A percentile compares a stretch with the other conserved stretches of the same genome.
Evolutionary conservation across 805 yeast species (phyloP).

Genomic region (Hemisphaericaspora nanyangensis): DNA sequence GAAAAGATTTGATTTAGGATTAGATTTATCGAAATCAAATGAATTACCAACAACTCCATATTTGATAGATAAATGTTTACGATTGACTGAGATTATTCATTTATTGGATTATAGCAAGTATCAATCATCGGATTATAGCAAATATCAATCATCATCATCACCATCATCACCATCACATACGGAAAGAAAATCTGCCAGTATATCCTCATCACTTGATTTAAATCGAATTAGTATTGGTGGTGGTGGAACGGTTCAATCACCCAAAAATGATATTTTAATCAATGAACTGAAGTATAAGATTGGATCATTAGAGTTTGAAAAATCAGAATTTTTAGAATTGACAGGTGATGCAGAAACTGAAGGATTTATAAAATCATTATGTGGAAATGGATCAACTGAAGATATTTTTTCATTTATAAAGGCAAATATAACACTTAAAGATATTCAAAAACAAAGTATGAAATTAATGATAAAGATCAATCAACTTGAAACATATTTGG

Average conservation of each 20-base stretch:
- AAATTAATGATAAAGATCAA: constrained; percentile 27
- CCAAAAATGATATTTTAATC: constrained; percentile 14
- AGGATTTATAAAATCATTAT: constrained; percentile 48
- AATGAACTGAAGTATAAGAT: constrained; percentile 34
- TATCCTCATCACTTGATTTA: not conserved
- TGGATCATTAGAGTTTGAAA: constrained; percentile 48
- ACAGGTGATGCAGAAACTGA: constrained; percentile 48
- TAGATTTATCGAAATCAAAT: constrained; percentile 42
- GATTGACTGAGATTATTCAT: constrained; percentile 56
- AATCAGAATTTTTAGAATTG: constrained; percentile 43
- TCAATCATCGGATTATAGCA: constrained; percentile 2
- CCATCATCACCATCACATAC: not conserved
- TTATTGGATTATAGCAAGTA: constrained; percentile 29
- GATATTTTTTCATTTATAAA: constrained; percentile 38
- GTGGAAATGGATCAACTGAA: constrained; percentile 19
- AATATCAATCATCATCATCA: not conserved
- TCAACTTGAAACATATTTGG: constrained; percentile 27
- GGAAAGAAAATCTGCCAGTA: too few species aligned
- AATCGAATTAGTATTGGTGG: constrained; percentile 5
- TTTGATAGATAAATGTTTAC: constrained; percentile 60
- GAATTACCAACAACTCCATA: constrained; percentile 69
- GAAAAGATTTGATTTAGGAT: constrained; percentile 54
- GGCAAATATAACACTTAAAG: constrained; percentile 39
- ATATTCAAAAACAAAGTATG: constrained; percentile 38
- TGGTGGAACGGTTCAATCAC: not conserved